Evolutionary conservation across 2,329 filamentous ascomycete species (phyloP).

Genomic region (Trichophyton verrucosum): DNA sequence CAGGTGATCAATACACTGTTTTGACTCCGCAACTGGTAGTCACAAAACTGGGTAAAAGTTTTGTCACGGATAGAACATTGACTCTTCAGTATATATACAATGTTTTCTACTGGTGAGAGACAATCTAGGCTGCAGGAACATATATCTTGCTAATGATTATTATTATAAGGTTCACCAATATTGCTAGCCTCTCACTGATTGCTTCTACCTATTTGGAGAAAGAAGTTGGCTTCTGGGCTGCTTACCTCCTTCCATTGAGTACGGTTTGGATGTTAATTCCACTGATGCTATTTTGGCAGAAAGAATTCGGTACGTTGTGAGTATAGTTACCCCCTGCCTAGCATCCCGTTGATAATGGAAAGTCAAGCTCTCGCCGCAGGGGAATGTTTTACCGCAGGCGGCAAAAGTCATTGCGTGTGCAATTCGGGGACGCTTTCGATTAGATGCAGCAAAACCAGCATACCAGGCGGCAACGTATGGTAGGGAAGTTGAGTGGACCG

Average conservation of each 20-base stretch:
- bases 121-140: background rate
- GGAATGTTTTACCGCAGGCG: conserved; percentile 9
- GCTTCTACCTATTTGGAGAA: conserved; percentile 51
- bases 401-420: conserved; percentile 7
- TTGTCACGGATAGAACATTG: conserved; percentile 3
- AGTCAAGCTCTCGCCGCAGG: conserved; percentile 8
- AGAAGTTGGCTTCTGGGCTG: conserved; percentile 48
- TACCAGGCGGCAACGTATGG: conserved; percentile 56
- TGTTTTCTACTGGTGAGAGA: conserved; percentile 26
- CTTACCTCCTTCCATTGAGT: conserved; percentile 38
- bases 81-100: conserved; percentile 36
- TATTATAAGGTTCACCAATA: conserved; percentile 32
- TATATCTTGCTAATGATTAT: background rate
- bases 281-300: conserved; percentile 7
- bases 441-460: conserved; percentile 14
- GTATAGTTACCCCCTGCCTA: background rate
- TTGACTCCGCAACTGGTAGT: conserved; percentile 15
- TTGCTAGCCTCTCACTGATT: conserved; percentile 50
- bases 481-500: conserved; percentile 10
- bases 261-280: conserved; percentile 11
- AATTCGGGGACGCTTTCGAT: conserved; percentile 5
- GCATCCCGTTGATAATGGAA: background rate
- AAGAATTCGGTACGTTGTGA: conserved; percentile 6
- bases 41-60: conserved; percentile 14
- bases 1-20: conserved; percentile 25